phyloP scores from a whole-genome alignment of 495 filamentous ascomycete species.

The Paragyromitra xinjiangensis region DNA sequence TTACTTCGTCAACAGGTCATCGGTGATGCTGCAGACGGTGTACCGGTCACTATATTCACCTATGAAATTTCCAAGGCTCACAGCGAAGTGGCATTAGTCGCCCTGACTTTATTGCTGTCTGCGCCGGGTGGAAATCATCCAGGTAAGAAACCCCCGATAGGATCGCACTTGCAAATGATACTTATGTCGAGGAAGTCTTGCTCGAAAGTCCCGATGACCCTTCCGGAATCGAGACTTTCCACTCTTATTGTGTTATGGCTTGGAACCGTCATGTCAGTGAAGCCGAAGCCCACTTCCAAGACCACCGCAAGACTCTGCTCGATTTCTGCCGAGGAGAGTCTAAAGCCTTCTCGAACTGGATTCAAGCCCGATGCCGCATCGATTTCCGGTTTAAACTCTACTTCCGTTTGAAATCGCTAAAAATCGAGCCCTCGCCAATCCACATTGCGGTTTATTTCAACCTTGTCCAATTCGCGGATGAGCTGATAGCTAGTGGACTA shows the following conservation, averaged over 20 bases:
- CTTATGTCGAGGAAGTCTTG: neutral
- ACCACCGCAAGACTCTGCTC: neutral
- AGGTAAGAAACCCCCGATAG: neutral
- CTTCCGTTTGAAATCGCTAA: neutral
- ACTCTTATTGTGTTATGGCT: slow-evolving; percentile 12
- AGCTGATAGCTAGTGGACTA: neutral
- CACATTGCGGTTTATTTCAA: slow-evolving; percentile 35
- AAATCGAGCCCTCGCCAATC: neutral
- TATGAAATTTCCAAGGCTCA: slow-evolving; percentile 17
- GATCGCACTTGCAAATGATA: neutral
- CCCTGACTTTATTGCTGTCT: neutral
- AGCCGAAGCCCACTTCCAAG: slow-evolving; percentile 2
- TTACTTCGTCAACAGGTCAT: neutral
- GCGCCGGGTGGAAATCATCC: neutral
- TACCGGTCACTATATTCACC: neutral
- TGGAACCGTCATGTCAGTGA: slow-evolving; percentile 6
- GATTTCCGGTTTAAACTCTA: slow-evolving; percentile 26
- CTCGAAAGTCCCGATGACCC: neutral
- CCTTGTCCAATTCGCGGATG: neutral
- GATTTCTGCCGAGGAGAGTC: neutral
- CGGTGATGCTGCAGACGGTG: neutral
- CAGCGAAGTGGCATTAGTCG: slow-evolving; percentile 3
- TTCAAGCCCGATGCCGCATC: slow-evolving; percentile 7
- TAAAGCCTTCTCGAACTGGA: slow-evolving; percentile 2
- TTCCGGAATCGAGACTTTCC: neutral